Conservation (phyloP, 2,329 filamentous ascomycete genomes). For the Didymella sp. region DNA sequence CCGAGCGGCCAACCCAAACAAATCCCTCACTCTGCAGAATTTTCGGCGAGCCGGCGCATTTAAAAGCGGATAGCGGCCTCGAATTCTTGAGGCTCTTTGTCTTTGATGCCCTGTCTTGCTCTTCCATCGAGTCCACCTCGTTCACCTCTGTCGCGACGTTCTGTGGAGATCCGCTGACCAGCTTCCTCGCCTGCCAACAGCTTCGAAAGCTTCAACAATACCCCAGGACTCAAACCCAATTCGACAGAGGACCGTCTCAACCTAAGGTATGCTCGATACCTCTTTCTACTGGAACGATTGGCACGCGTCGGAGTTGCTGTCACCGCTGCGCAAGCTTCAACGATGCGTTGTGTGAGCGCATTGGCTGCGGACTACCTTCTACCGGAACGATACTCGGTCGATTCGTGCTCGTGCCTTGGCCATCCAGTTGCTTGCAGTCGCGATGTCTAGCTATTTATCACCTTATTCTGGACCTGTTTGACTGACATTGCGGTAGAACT, state of each 20-base stretch:
- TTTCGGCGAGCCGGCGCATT: conserved; percentile 41
- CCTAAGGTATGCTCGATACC: conserved; percentile 44
- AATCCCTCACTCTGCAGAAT: conserved; percentile 49
- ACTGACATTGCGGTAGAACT: conserved; percentile 32
- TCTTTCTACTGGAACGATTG: conserved; percentile 28
- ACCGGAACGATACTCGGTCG: conserved; percentile 15
- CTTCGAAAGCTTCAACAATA: conserved; percentile 31
- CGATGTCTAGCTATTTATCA: neutral
- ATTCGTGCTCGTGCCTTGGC: conserved; percentile 13
- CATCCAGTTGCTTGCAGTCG: conserved; percentile 3
- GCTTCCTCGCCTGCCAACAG: conserved; percentile 36
- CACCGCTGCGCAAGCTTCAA: conserved; percentile 18
- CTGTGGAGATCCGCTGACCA: conserved; percentile 42
- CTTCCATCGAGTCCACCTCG: conserved; percentile 33
- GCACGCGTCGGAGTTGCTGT: conserved; percentile 15
- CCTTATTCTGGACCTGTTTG: conserved; percentile 11
- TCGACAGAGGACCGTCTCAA: conserved; percentile 28
- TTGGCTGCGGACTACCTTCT: conserved; percentile 17
- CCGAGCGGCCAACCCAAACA: conserved; percentile 42
- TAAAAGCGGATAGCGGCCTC: conserved; percentile 40
- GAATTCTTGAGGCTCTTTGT: conserved; percentile 27
- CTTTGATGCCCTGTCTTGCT: conserved; percentile 42
- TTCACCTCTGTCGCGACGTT: conserved; percentile 35
- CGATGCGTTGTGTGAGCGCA: conserved; percentile 9
- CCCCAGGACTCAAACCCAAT: conserved; percentile 26